Base-by-base conservation (phyloP, 2,329 filamentous ascomycete genomes). In the Nectriaceae sp. region DNA sequence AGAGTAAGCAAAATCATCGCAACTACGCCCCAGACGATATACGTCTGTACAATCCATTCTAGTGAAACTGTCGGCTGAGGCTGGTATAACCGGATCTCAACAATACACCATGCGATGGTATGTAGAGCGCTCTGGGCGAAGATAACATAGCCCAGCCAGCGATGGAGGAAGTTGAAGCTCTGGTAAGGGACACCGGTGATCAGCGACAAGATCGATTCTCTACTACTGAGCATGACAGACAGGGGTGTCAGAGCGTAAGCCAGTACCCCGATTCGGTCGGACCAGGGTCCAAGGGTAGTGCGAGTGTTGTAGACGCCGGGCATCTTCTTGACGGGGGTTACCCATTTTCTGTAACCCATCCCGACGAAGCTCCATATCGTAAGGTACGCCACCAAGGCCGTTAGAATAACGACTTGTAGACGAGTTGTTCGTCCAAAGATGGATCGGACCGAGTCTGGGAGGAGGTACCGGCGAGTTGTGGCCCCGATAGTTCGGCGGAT, bases 211-310 rank as follows among this genome's bases (percentile, higher is more conserved):
- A 90, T 71, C 1, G 84, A 88, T 63, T 91, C 88, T 35, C 88
- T 78, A 48, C 75, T 84, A n/a, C 80, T 76, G 11, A 91, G 75
- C 40, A 88, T 68, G 22, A 91, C 70, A 1, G 84, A 84, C 1
- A 91, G 73, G 0, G 88, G 88, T 0, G 87, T 90, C 10, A 91
- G 75, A 1, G 87, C 88, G 58, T 88, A 91, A 1, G 88, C 87
- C 0, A 91, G 66, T 2, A 85, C 77, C 6, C 88, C 88, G 3
- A 90, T 65, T 15, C 88, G 80, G 63, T 91, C 83, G 0, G 83
- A 75, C 73, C 81, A 90, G 0, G 84, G 82, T 1, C 87, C 87
- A 0, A 91, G 71, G 4, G 79, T 78, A 4, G 78, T 82, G 8
- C 88, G 79, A 1, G 78, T 89, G 65, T 87, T 89, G 69, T 80